Base-by-base conservation (phyloP, 768 basidiomycete genomes). In the Leccinum pellstonianum region DNA sequence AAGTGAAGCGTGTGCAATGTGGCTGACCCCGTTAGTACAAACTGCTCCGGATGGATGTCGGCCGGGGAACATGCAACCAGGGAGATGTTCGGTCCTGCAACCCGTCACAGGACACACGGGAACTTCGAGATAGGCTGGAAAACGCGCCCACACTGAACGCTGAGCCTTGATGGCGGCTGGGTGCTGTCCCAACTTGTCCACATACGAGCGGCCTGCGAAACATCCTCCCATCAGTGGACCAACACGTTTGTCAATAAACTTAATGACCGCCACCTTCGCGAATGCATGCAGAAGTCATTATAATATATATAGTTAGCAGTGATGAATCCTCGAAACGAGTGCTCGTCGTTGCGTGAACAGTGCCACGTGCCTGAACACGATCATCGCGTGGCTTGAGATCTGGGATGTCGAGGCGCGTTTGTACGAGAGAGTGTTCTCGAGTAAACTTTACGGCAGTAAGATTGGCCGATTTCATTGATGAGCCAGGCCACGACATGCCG, bases 231-330 rank as follows among this genome's bases (percentile, higher is more conserved):
- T 37, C 57, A 43, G 33, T 54, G 43, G 48, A 56, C 38, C 21
- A 27, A 46, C 15, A 27, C 14, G 47, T 35, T 37, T 61, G 38
- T 29, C 27, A 50, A 56, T 21, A 37, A 52, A 47, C 27, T 55
- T 64, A 54, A 60, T 60, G 56, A 60, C 62, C 56, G 66, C 56
- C 58, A 31, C 55, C 58, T 60, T 64, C 53, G 54, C 25, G 62
- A 51, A 54, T 41, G 52, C n/a, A 48, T 12, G 51, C 9, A 37
- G 64, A 51, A 56, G 59, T 43, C 31, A 23, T 56, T 37, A 17
- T 50, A 7, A 15, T 17, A 60, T 33, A 61, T 55, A 54, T 25
- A 14, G 21, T 25, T 33, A 5, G 52, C 56, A 31, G 51, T 52
- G 25, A n/a, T 46, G 48, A 46, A 31, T 51, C 17, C 23, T 54